Evolutionary conservation across 768 basidiomycete genomes (phyloP).

Genomic region (Atractiella rhizophila): DNA sequence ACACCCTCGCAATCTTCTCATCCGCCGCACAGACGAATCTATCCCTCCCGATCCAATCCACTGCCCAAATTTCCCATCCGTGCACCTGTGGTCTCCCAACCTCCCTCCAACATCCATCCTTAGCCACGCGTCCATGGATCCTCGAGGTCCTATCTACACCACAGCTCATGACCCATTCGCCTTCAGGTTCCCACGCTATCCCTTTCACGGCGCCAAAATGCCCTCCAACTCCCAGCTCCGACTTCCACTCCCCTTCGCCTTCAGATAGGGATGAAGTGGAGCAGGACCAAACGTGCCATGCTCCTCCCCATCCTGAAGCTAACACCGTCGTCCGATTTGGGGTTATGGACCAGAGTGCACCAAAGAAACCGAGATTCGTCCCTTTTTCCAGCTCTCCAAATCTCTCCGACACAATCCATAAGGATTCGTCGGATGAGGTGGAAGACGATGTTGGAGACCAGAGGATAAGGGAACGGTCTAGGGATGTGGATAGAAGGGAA

Average conservation of each 20-base stretch:
- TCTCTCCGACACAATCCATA: slow-evolving; percentile 74
- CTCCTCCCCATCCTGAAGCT: slow-evolving; percentile 83
- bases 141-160: slow-evolving; percentile 81
- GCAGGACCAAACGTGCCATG: slow-evolving; percentile 71
- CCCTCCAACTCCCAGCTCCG: slow-evolving; percentile 56
- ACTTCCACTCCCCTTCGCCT: slow-evolving; percentile 32
- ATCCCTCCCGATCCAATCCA: slow-evolving; percentile 38
- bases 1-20: slow-evolving; percentile 81
- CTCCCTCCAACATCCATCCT: slow-evolving; percentile 46
- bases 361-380: slow-evolving; percentile 75
- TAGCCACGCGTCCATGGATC: slow-evolving; percentile 32
- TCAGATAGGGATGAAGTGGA: no score
- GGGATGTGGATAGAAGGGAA: slow-evolving; percentile 80
- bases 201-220: slow-evolving; percentile 57
- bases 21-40: slow-evolving; percentile 78
- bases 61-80: slow-evolving; percentile 73
- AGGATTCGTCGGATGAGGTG: no score
- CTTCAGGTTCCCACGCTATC: slow-evolving; percentile 61
- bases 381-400: slow-evolving; percentile 80
- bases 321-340: slow-evolving; percentile 40
- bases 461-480: slow-evolving; percentile 80
- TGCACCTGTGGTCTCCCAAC: slow-evolving; percentile 81
- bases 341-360: slow-evolving; percentile 52
- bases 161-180: slow-evolving; percentile 54
- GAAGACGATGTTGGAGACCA: slow-evolving; percentile 53